Evolutionary conservation across 2,329 filamentous ascomycete species (phyloP).

Genomic region (Fusarium concolor): DNA sequence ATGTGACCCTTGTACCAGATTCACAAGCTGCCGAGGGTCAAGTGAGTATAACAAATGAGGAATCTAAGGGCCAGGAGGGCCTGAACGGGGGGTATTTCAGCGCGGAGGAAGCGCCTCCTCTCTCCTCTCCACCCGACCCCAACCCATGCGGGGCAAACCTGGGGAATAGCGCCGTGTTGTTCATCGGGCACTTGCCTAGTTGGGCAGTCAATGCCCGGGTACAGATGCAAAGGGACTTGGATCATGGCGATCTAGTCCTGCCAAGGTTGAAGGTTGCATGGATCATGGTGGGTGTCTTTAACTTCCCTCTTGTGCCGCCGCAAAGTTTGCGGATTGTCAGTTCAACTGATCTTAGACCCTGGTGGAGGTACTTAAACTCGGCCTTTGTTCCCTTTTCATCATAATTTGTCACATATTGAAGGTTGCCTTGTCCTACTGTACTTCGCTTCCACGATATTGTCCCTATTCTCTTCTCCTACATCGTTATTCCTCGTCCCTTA

Average conservation of each 20-base stretch:
- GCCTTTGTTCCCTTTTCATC: slow-evolving; percentile 25
- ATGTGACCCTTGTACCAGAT: too few relatives aligned
- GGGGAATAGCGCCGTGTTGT: slow-evolving; percentile 42
- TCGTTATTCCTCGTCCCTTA: neutral
- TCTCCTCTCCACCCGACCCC: neutral
- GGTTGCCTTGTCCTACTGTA: slow-evolving; percentile 21
- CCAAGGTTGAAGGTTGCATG: slow-evolving; percentile 26
- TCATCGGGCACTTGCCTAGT: slow-evolving; percentile 44
- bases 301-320: slow-evolving; percentile 14
- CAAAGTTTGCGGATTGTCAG: slow-evolving; percentile 21
- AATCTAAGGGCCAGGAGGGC: neutral
- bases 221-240: slow-evolving; percentile 44
- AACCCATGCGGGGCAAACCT: slow-evolving; percentile 46
- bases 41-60: slow-evolving; percentile 21
- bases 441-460: slow-evolving; percentile 20
- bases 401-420: slow-evolving; percentile 16
- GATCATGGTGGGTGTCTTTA: slow-evolving; percentile 16
- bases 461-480: slow-evolving; percentile 6
- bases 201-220: slow-evolving; percentile 42
- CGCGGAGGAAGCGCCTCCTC: slow-evolving; percentile 13
- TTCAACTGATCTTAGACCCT: slow-evolving; percentile 20
- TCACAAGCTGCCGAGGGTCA: slow-evolving; percentile 47
- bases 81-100: slow-evolving; percentile 12
- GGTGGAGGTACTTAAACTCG: slow-evolving; percentile 41
- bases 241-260: slow-evolving; percentile 44